Percentiles rank a stretch among this genome's conserved stretches.
Evolutionary conservation across 345 rosid species (phyloP).

Genomic region (thale cress (Arabidopsis thaliana)): DNA sequence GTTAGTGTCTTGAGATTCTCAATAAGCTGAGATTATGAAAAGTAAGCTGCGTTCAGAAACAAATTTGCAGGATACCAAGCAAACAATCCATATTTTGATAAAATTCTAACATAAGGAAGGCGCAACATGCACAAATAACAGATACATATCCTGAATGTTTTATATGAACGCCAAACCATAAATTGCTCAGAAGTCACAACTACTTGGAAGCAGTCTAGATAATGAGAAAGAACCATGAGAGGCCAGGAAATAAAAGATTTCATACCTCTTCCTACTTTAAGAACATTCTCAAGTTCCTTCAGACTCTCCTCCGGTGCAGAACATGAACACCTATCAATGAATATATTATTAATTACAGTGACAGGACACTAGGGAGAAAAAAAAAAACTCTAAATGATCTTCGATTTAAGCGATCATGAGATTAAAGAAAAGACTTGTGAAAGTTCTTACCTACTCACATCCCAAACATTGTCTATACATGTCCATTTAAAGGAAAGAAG

Average conservation of each 20-base stretch:
- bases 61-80: not conserved
- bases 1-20: constrained; percentile 14
- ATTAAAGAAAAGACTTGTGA: not conserved
- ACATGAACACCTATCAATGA: constrained; percentile 62
- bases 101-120: not conserved
- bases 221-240: constrained; percentile 15
- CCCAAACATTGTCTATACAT: constrained; percentile 80
- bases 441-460: constrained; percentile 58
- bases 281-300: constrained; percentile 67
- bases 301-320: constrained; percentile 64
- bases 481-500: constrained; percentile 84
- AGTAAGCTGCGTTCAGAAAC: constrained; percentile 1
- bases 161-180: not conserved
- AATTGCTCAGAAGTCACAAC: not conserved
- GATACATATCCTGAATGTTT: not conserved
- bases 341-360: constrained; percentile 3
- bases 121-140: constrained; percentile 1
- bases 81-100: not conserved
- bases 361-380: not conserved
- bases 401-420: not conserved
- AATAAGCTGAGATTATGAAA: not conserved
- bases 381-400: not conserved
- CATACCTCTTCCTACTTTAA: constrained; percentile 65
- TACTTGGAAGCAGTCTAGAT: constrained; percentile 16
- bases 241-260: not conserved